Evolutionary conservation across 306 rosid species (phyloP).

Genomic region (Casuarina glauca): DNA sequence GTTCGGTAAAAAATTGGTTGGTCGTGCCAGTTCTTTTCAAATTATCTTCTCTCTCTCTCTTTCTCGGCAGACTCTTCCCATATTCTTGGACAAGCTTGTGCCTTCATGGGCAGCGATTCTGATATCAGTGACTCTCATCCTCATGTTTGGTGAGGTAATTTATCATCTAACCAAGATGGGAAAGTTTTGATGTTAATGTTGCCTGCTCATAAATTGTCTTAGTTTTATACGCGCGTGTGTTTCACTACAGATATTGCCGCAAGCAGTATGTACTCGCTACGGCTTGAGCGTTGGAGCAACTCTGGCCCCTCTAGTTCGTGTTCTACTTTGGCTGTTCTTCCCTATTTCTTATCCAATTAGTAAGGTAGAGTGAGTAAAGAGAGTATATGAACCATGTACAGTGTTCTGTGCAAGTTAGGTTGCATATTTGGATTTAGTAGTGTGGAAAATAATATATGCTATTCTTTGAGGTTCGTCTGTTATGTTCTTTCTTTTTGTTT

Average conservation of each 20-base stretch:
- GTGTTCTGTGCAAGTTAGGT: constrained; percentile 10
- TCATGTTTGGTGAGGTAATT: constrained; percentile 90
- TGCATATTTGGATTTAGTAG: neutral
- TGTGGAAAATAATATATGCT: neutral
- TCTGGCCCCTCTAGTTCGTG: constrained; percentile 85
- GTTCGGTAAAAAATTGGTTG: neutral
- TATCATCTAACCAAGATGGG: constrained; percentile 2
- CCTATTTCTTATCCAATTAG: constrained; percentile 93
- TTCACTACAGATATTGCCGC: constrained; percentile 79
- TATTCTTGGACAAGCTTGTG: constrained; percentile 84
- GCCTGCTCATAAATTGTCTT: constrained; percentile 15
- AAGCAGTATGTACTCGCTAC: constrained; percentile 87
- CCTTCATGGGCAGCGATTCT: constrained; percentile 84
- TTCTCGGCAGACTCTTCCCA: constrained; percentile 72
- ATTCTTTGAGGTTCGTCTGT: neutral
- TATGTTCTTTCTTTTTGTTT: neutral
- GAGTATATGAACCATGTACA: neutral
- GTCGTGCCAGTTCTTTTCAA: neutral
- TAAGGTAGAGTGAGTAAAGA: constrained; percentile 53
- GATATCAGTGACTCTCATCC: constrained; percentile 86
- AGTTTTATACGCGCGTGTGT: constrained; percentile 1
- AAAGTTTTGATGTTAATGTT: constrained; percentile 21
- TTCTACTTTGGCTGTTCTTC: constrained; percentile 74
- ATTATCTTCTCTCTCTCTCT: neutral
- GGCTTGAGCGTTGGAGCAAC: constrained; percentile 87